These are phyloP conservation scores for Drosera spatulata DNA, from an alignment of 179 eudicot genomes.

Conservation along the genomic window DNA sequence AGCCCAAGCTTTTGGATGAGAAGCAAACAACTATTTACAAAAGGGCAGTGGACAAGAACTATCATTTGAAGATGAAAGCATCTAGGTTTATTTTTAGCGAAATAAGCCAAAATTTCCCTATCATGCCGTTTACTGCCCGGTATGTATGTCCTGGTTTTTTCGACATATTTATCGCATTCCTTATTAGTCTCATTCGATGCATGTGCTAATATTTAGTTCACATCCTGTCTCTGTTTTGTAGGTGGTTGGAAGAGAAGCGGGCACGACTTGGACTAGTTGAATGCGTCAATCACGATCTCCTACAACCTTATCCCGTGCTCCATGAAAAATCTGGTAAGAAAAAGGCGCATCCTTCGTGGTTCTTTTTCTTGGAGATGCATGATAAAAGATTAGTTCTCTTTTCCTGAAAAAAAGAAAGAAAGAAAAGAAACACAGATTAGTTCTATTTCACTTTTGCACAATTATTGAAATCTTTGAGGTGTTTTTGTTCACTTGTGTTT, in stretches of 20 bases:
- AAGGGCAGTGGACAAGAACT: slow-evolving; percentile 90
- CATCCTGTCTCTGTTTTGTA: no score
- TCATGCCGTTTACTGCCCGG: slow-evolving; percentile 99
- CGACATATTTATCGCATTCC: no score
- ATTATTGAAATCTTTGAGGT: no score
- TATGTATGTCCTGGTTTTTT: slow-evolving; percentile 7
- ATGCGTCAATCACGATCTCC: slow-evolving; percentile 83
- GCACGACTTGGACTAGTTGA: slow-evolving; percentile 87
- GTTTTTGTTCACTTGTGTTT: not conserved
- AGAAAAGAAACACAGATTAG: no score
- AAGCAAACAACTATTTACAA: slow-evolving; percentile 90
- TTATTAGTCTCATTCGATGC: no score
- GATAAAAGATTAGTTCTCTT: no score
- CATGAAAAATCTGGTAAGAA: slow-evolving; percentile 87
- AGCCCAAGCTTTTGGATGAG: slow-evolving; percentile 95
- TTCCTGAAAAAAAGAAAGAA: no score
- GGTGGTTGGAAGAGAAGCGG: slow-evolving; percentile 60
- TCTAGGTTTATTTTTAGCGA: slow-evolving; percentile 96
- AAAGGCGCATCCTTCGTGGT: no score
- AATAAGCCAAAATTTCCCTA: slow-evolving; percentile 84
- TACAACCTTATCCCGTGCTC: slow-evolving; percentile 97
- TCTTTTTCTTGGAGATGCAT: no score
- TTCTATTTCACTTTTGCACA: no score
- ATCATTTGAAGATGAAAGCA: slow-evolving; percentile 91
- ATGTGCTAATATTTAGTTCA: no score